These are phyloP conservation scores for Fusarium torreyae DNA, from an alignment of 2,329 filamentous ascomycete genomes.

Conservation along the genomic window DNA sequence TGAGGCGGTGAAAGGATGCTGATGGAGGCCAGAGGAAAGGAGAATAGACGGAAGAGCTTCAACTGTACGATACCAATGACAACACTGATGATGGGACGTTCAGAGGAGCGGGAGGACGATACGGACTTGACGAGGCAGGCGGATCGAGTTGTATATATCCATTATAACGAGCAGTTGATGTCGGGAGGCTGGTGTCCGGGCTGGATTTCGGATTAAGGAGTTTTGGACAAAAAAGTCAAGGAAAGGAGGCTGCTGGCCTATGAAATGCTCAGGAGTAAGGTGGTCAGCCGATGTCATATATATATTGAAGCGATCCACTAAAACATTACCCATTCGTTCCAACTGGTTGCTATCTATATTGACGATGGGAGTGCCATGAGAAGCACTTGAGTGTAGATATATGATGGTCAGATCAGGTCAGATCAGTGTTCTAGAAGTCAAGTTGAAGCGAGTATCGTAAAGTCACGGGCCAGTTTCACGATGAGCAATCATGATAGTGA, in stretches of 20 bases:
- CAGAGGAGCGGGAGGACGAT: neutral
- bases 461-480: neutral
- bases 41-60: constrained; percentile 23
- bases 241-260: constrained; percentile 5
- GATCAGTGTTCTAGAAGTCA: no score
- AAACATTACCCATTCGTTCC: constrained; percentile 6
- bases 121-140: constrained; percentile 4
- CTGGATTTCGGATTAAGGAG: constrained; percentile 34
- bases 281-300: constrained; percentile 2
- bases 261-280: constrained; percentile 12
- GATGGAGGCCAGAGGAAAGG: constrained; percentile 7
- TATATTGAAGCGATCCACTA: constrained; percentile 16
- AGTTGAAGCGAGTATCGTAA: no score
- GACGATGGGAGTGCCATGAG: neutral
- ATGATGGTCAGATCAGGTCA: no score
- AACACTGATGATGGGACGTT: constrained; percentile 31
- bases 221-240: constrained; percentile 30
- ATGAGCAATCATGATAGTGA: neutral
- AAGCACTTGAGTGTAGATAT: no score
- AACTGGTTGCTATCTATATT: neutral
- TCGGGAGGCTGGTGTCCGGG: constrained; percentile 18
- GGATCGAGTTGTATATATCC: constrained; percentile 33
- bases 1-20: constrained; percentile 48
- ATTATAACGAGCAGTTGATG: constrained; percentile 18
- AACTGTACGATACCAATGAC: constrained; percentile 42